Evolutionary conservation across 805 yeast genomes (phyloP), one percentile per base, ranked within the genome.

Genomic region (Yamadazyma tumulicola): DNA sequence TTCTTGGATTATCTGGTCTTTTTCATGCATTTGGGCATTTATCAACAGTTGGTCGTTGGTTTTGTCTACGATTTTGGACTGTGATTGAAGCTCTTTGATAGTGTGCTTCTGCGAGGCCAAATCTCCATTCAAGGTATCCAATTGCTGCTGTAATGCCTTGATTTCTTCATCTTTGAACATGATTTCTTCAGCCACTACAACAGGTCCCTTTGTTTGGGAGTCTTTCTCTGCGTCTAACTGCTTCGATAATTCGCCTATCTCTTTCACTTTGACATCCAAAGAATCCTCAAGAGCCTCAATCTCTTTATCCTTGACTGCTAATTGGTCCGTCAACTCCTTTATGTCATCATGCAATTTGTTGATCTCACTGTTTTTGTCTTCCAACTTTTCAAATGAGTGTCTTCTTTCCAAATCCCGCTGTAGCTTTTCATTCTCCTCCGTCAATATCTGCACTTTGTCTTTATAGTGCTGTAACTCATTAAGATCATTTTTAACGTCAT

Each of bases 261-360:
- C 37, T n/a, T 29, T 29, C 6, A 33, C 28, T 19, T 42, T 35
- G 6, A 16, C 5, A 10, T 33, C 42, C 24, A 39, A 28, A 15
- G 25, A 24, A 5, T 37, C 31, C 19, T 32, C 39, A 12, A 35
- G 21, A 6, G 23, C 24, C 9, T 23, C 15, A 3, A 35, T 32
- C 17, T 43, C 42, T 23, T 37, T 21, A 18, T 38, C 36, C 17
- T 35, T 42, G 8, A 17, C 6, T 6, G 14, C 22, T 10, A 44
- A 22, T 23, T 41, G 7, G 5, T 49, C 48, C 26, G 57, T 56
- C 19, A 61, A 39, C 21, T 37, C 35, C 1, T 12, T 27, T 4
- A 42, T 39, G 21, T 22, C 28, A 19, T 44, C 46, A 13, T 37
- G 37, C 13, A 37, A 15, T 22, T 37, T 37, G 17, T 30, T 38